Percentiles rank a stretch among this genome's conserved stretches.
These are phyloP conservation scores for Aspergillus taichungensis DNA, from an alignment of 495 filamentous ascomycete species.

Conservation along the genomic window DNA sequence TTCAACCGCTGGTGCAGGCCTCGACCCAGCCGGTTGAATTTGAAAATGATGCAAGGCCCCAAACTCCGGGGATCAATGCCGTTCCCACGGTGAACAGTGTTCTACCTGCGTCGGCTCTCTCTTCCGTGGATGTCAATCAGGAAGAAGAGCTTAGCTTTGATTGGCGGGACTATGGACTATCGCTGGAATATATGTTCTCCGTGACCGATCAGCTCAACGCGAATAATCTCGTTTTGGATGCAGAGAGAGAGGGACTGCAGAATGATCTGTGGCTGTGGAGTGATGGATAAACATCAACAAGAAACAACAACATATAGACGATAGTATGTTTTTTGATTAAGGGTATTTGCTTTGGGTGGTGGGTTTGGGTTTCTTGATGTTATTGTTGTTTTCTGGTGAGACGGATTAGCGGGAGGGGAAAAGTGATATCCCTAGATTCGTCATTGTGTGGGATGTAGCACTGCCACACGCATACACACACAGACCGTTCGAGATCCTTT, in stretches of 20 bases:
- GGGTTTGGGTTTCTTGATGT: too few species aligned
- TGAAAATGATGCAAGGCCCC: not conserved
- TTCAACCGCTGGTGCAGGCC: constrained; percentile 6
- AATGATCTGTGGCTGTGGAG: constrained; percentile 17
- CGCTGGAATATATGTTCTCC: constrained; percentile 15
- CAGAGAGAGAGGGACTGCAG: constrained; percentile 9
- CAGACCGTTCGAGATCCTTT: too few species aligned
- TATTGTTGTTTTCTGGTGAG: too few species aligned
- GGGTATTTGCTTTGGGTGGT: not conserved
- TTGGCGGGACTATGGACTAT: constrained; percentile 14
- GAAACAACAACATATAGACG: not conserved
- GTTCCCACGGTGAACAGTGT: not conserved
- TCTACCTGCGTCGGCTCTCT: not conserved
- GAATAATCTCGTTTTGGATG: constrained; percentile 8
- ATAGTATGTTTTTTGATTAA: not conserved
- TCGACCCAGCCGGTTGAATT: not conserved
- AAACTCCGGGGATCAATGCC: not conserved
- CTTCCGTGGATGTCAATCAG: not conserved
- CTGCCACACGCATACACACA: too few species aligned
- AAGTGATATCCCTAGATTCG: too few species aligned
- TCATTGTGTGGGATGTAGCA: too few species aligned
- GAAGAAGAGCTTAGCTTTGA: constrained; percentile 11
- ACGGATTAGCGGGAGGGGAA: too few species aligned
- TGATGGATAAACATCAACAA: constrained; percentile 2
- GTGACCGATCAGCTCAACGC: constrained; percentile 12